These are phyloP conservation scores for Tetrahymena thermophila DNA, from an alignment of 73 alveolate species.

Conservation along the genomic window DNA sequence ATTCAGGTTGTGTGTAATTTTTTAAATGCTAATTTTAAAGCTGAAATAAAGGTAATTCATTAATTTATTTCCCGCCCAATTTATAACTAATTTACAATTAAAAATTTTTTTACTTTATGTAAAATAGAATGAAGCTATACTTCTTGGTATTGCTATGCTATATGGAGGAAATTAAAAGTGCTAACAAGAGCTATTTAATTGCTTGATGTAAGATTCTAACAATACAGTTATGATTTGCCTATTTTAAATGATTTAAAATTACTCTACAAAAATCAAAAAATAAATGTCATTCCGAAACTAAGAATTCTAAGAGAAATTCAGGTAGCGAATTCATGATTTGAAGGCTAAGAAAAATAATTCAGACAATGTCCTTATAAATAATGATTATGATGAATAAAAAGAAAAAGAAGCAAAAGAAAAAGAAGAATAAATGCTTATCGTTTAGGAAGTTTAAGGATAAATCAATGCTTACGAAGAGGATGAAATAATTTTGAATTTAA, in stretches of 20 bases:
- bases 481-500: not conserved
- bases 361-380: not conserved
- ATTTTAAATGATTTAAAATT: not conserved
- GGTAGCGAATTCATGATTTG: not conserved
- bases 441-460: not conserved
- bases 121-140: not conserved
- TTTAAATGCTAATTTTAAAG: not conserved
- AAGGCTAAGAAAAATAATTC: not conserved
- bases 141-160: not conserved
- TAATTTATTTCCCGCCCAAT: too few relatives aligned
- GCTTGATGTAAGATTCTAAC: not conserved
- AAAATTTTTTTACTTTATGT: not conserved
- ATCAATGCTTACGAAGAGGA: not conserved
- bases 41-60: not conserved
- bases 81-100: too few relatives aligned
- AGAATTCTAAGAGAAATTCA: not conserved
- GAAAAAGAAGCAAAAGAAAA: not conserved
- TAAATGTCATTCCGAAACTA: not conserved
- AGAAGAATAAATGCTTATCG: not conserved
- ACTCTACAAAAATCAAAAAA: not conserved
- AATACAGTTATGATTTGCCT: not conserved
- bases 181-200: not conserved
- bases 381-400: not conserved
- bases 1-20: not conserved
- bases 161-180: not conserved